Conservation (phyloP, 495 filamentous ascomycete genomes). For the Cudoniella acicularis region DNA sequence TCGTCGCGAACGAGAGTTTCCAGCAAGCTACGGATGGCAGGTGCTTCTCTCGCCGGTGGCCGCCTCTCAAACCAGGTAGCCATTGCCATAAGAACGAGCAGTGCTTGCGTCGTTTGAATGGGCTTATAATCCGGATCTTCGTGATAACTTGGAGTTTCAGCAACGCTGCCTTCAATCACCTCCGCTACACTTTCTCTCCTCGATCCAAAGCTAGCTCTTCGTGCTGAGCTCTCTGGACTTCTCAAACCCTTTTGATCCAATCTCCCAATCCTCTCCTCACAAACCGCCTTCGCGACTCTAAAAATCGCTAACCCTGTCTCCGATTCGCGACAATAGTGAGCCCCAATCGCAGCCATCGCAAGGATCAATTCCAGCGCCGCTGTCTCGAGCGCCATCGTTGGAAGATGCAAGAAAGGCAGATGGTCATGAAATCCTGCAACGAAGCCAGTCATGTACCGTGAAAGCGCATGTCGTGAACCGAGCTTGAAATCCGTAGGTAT, state of each 20-base stretch:
- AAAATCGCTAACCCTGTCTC: slow-evolving; percentile 65
- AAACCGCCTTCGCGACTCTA: slow-evolving; percentile 58
- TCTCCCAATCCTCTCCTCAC: slow-evolving; percentile 49
- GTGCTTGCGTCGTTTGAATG: slow-evolving; percentile 54
- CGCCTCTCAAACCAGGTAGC: slow-evolving; percentile 59
- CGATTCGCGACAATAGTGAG: slow-evolving; percentile 67
- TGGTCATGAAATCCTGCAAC: slow-evolving; percentile 65
- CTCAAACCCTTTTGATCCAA: slow-evolving; percentile 47
- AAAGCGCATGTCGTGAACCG: slow-evolving; percentile 59
- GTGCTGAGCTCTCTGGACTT: too few species aligned
- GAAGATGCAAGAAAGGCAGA: slow-evolving; percentile 65
- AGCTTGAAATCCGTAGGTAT: slow-evolving; percentile 65
- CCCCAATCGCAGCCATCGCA: slow-evolving; percentile 62
- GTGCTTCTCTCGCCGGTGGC: slow-evolving; percentile 49
- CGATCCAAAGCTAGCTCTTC: too few species aligned
- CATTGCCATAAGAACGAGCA: slow-evolving; percentile 52
- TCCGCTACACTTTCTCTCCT: too few species aligned
- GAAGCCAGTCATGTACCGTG: slow-evolving; percentile 63
- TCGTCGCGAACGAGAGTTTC: slow-evolving; percentile 52
- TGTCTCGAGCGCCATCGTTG: slow-evolving; percentile 52
- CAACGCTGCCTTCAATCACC: too few species aligned
- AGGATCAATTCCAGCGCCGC: slow-evolving; percentile 57
- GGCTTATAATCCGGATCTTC: too few species aligned
- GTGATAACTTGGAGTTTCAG: too few species aligned
- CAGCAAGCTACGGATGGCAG: slow-evolving; percentile 49